Conservation (phyloP, 164 flowering plant species). For the Saururus chinensis region DNA sequence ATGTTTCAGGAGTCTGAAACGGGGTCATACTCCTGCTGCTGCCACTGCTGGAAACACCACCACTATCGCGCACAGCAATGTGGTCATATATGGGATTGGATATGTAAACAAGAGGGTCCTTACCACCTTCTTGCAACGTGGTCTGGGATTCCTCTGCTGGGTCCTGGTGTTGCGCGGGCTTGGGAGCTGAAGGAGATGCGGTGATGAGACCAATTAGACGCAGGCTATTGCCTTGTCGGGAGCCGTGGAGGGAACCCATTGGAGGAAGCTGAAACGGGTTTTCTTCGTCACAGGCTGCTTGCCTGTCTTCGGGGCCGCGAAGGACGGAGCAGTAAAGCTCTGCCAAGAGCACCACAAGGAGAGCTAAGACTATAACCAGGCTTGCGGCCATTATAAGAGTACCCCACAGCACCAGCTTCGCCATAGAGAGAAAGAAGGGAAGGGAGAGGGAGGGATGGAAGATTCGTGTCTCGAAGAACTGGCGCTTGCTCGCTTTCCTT, state of each 20-base stretch:
- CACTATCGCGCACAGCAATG: slow-evolving; percentile 6
- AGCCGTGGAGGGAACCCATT: slow-evolving; percentile 45
- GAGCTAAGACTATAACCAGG: slow-evolving; percentile 48
- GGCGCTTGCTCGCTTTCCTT: background rate
- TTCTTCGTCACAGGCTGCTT: slow-evolving; percentile 7
- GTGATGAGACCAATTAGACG: slow-evolving; percentile 16
- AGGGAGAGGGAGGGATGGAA: background rate
- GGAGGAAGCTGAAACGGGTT: slow-evolving; percentile 43
- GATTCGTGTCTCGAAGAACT: background rate
- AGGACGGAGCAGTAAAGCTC: slow-evolving; percentile 87
- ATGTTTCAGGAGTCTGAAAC: slow-evolving; percentile 67
- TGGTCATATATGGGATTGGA: slow-evolving; percentile 77
- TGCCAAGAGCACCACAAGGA: slow-evolving; percentile 55
- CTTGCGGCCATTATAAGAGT: slow-evolving; percentile 47
- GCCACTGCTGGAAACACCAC: background rate
- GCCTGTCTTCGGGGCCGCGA: slow-evolving; percentile 17
- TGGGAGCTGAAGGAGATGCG: slow-evolving; percentile 13
- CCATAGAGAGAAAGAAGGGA: background rate
- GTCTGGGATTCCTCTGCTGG: slow-evolving; percentile 1
- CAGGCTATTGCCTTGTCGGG: slow-evolving; percentile 2
- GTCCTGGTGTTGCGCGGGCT: background rate
- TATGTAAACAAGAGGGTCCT: slow-evolving; percentile 50
- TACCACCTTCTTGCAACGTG: slow-evolving; percentile 7
- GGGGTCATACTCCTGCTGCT: slow-evolving; percentile 31
- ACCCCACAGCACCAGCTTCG: slow-evolving; percentile 59